Percentiles rank a stretch among this genome's conserved stretches.
These are phyloP conservation scores for Fusarium aywerte DNA, from an alignment of 2,329 filamentous ascomycete genomes.

Conservation along the genomic window DNA sequence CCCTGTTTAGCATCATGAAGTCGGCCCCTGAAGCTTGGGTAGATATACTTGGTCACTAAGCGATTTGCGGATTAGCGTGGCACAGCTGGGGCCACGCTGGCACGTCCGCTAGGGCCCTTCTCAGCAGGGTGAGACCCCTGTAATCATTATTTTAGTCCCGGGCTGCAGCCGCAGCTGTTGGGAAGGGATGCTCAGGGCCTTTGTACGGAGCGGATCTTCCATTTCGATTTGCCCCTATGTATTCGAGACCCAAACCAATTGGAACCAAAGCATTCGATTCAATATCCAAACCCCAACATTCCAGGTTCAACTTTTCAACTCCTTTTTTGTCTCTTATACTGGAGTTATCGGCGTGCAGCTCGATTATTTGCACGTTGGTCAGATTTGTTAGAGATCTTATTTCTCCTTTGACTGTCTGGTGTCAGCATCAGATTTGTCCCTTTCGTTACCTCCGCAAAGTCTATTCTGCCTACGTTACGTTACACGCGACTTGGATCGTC, in stretches of 20 bases:
- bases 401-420: slow-evolving; percentile 10
- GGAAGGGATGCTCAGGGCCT: slow-evolving; percentile 20
- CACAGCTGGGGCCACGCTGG: slow-evolving; percentile 38
- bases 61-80: slow-evolving; percentile 22
- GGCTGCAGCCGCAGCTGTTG: slow-evolving; percentile 13
- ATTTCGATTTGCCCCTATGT: slow-evolving; percentile 32
- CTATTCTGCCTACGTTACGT: slow-evolving; percentile 30
- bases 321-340: slow-evolving; percentile 30
- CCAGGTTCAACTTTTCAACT: slow-evolving; percentile 26
- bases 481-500: slow-evolving; percentile 34
- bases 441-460: slow-evolving; percentile 21
- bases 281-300: slow-evolving; percentile 36
- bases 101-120: slow-evolving; percentile 12
- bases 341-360: slow-evolving; percentile 12
- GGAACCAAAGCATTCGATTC: slow-evolving; percentile 24
- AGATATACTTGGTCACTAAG: slow-evolving; percentile 24
- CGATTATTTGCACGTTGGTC: neutral
- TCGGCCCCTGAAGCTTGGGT: slow-evolving; percentile 28
- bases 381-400: neutral
- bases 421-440: slow-evolving; percentile 25
- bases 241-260: slow-evolving; percentile 33
- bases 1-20: slow-evolving; percentile 26
- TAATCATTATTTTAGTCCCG: slow-evolving; percentile 14
- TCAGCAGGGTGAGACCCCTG: slow-evolving; percentile 26
- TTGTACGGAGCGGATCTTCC: slow-evolving; percentile 34